Evolutionary conservation across 352 stramenopile species (phyloP).

Genomic region (Pythium coloratum): DNA sequence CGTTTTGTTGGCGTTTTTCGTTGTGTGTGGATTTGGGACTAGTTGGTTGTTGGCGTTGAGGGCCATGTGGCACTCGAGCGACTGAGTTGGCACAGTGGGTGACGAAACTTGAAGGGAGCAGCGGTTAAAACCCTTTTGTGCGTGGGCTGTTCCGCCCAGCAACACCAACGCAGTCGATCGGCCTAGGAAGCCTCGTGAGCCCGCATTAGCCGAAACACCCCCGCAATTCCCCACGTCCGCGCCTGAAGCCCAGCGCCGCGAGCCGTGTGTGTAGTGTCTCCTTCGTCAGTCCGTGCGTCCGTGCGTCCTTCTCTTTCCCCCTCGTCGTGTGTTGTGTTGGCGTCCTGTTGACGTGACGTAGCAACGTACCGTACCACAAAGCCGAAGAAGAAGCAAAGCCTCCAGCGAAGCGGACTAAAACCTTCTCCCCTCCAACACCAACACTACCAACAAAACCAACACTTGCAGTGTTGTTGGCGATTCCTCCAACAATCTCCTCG

Average conservation of each 20-base stretch:
- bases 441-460: not conserved
- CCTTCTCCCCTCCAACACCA: not conserved
- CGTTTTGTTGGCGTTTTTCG: slow-evolving; percentile 9
- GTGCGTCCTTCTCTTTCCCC: not conserved
- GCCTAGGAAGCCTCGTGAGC: not conserved
- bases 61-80: slow-evolving; percentile 1
- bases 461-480: not conserved
- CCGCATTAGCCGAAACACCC: not conserved
- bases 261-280: not conserved
- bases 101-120: slow-evolving; percentile 8
- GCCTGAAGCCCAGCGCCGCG: slow-evolving; percentile 1
- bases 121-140: not conserved
- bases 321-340: slow-evolving; percentile 19
- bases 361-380: slow-evolving; percentile 1
- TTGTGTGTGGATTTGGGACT: not conserved
- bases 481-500: not conserved
- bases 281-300: not conserved
- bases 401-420: not conserved
- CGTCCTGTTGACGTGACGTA: slow-evolving; percentile 19
- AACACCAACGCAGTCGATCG: slow-evolving; percentile 2
- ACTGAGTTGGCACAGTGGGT: not conserved
- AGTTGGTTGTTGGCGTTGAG: not conserved
- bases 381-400: not conserved
- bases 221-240: not conserved
- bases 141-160: not conserved